phyloP scores from a whole-genome alignment of 805 yeast species.

The Yarrowia hollandica region DNA sequence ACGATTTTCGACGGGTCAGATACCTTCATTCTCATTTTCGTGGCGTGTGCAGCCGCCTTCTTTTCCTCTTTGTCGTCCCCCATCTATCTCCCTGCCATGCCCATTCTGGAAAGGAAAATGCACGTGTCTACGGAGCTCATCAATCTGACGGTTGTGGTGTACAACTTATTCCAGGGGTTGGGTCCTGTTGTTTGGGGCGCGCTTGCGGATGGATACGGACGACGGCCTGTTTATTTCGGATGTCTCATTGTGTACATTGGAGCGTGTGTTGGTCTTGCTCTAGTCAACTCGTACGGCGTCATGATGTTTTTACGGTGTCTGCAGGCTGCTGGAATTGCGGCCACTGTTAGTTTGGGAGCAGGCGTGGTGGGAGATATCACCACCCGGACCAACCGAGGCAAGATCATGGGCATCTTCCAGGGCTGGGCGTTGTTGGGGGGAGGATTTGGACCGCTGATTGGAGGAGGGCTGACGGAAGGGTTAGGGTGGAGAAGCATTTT shows the following conservation, averaged over 20 bases:
- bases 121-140: conserved; percentile 55
- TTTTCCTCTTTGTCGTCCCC: conserved; percentile 69
- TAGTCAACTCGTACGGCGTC: conserved; percentile 55
- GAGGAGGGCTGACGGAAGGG: conserved; percentile 50
- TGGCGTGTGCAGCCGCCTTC: conserved; percentile 7
- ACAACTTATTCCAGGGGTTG: conserved; percentile 72
- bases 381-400: conserved; percentile 67
- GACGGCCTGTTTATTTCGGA: conserved; percentile 64
- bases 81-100: conserved; percentile 77
- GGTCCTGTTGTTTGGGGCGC: conserved; percentile 72
- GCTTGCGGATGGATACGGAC: conserved; percentile 69
- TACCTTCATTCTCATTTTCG: conserved; percentile 7
- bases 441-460: conserved; percentile 76
- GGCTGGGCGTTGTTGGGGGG: conserved; percentile 72
- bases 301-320: conserved; percentile 65
- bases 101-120: conserved; percentile 56
- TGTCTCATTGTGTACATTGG: conserved; percentile 59
- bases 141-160: conserved; percentile 73
- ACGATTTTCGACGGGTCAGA: conserved; percentile 51
- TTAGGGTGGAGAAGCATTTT: conserved; percentile 64
- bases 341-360: conserved; percentile 66
- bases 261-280: conserved; percentile 67
- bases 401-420: conserved; percentile 61
- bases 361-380: conserved; percentile 77
- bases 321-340: conserved; percentile 75